Evolutionary conservation across 495 filamentous ascomycete species (phyloP).

Genomic region (Penicillium simplicissimum): DNA sequence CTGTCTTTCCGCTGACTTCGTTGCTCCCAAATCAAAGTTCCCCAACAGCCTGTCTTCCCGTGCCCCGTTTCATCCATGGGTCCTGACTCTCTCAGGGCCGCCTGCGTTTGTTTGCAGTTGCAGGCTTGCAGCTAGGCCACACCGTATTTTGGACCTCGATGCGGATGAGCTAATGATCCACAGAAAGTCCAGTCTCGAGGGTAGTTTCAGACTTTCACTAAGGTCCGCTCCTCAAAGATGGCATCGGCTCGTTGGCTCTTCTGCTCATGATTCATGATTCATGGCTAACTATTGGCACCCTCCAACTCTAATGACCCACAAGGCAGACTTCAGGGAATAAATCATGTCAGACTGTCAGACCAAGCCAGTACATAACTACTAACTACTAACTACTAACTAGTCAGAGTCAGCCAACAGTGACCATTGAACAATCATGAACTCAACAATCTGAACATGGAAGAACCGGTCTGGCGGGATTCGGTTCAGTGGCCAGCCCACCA

Average conservation of each 20-base stretch:
- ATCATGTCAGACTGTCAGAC: not conserved
- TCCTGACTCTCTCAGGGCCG: not conserved
- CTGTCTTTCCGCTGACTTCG: not conserved
- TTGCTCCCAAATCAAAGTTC: not conserved
- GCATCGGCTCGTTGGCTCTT: not conserved
- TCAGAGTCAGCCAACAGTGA: conserved; percentile 1
- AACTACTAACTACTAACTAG: too few relatives aligned
- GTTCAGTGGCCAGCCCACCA: not conserved
- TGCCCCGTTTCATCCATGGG: conserved; percentile 8
- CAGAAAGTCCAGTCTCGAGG: not conserved
- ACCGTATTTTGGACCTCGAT: conserved; percentile 4
- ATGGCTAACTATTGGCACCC: not conserved
- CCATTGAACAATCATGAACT: too few relatives aligned
- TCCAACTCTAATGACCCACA: conserved; percentile 12
- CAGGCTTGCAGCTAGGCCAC: not conserved
- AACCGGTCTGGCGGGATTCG: conserved; percentile 2
- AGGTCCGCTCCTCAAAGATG: not conserved
- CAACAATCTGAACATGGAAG: not conserved
- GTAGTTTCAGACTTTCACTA: not conserved
- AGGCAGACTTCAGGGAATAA: not conserved
- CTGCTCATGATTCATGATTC: not conserved
- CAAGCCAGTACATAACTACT: not conserved
- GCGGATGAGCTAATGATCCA: not conserved
- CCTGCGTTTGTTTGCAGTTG: not conserved
- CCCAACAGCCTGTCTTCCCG: conserved; percentile 3